phyloP scores from a whole-genome alignment of 83 land plant species.

The Picea abies region DNA sequence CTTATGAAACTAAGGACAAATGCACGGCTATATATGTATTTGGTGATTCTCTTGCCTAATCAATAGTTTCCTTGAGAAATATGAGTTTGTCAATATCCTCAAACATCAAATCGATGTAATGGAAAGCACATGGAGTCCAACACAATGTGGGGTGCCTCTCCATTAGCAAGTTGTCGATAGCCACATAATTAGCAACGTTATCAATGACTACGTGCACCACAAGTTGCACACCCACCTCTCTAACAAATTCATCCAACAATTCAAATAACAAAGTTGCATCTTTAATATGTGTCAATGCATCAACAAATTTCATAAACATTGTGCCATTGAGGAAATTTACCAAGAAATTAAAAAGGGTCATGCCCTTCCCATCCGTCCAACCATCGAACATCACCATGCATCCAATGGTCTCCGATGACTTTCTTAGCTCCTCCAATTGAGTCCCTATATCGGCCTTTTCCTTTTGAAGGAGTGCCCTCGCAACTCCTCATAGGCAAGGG shows the following conservation, averaged over 20 bases:
- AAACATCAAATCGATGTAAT: conserved; percentile 31
- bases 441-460: not conserved
- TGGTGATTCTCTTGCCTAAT: conserved; percentile 15
- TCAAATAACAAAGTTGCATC: conserved; percentile 10
- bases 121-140: conserved; percentile 25
- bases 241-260: conserved; percentile 30
- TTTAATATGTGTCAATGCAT: conserved; percentile 20
- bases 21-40: conserved; percentile 21
- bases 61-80: conserved; percentile 18
- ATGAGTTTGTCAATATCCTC: conserved; percentile 21
- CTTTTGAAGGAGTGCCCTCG: conserved; percentile 25
- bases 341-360: conserved; percentile 21
- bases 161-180: conserved; percentile 27
- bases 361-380: conserved; percentile 19
- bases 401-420: conserved; percentile 30
- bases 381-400: conserved; percentile 34
- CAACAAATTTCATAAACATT: conserved; percentile 34
- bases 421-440: conserved; percentile 15
- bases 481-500: conserved; percentile 28
- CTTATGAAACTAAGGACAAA: no score
- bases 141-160: conserved; percentile 15
- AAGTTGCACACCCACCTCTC: conserved; percentile 33
- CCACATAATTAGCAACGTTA: conserved; percentile 6
- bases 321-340: conserved; percentile 31
- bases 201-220: conserved; percentile 34